Base-by-base conservation (phyloP, 179 eudicot genomes). In the Beta macrorhiza region DNA sequence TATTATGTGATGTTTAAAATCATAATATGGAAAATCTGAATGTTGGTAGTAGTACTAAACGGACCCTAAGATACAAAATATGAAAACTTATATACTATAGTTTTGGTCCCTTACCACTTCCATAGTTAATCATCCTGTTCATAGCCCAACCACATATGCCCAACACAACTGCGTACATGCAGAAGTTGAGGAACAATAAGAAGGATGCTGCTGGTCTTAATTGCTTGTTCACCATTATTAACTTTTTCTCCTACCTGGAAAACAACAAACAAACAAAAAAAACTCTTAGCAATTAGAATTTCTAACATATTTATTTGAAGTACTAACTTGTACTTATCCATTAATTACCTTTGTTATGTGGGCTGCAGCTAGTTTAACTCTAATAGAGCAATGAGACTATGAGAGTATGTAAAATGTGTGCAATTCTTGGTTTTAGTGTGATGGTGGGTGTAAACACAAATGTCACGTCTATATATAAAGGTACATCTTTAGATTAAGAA, bases 61-160 rank as follows among this genome's bases (percentile, higher is more conserved):
- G 42, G 42, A 37, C 42, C 42, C 42, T 37, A 37, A 37, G 42
- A 3, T 37, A 37, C 42, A 37, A 37, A 29, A 37, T 3, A 37
- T 37, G 42, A 37, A 37, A 37, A 37, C 4, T 37, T 37, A 37
- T 37, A 37, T 37, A 37, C 42, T 37, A 37, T 29, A 29, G 32
- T 29, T 37, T 37, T 37, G 42, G 42, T 37, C 42, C 2, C 75
- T 11, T 82, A 84, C 87, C 87, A 73, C 72, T 68, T 49, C 97
- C 97, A 73, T 91, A 86, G 73, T 93, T 88, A 17, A 93, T 91
- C 3, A 90, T 90, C 17, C 79, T 67, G 76, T 94, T 90, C 87
- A 93, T 90, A 0, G 91, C 90, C 98, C 96, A 94, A 42, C 91
- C 94, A 70, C 88, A 87, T 17, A 94, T 88, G 82, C 94, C 92